Percentiles rank a stretch among this genome's conserved stretches.
Conservation (phyloP, 139 green algal genomes). For the Picochlorum sp. region DNA sequence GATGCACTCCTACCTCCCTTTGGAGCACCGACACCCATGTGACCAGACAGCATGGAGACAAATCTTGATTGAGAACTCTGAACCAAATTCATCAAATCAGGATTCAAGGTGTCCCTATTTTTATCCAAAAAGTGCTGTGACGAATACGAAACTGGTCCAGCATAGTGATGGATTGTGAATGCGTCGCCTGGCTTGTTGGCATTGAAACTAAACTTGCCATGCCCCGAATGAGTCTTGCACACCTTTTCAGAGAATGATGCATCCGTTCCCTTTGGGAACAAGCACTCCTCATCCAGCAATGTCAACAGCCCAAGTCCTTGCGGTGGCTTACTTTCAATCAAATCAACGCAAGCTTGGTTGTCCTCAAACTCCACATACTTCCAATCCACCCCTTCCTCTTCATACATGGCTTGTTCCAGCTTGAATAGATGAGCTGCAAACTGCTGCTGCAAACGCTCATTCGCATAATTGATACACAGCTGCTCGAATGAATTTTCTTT, state of each 20-base stretch:
- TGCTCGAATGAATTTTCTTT: constrained; percentile 79
- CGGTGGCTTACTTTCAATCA: constrained; percentile 62
- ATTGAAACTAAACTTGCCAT: constrained; percentile 46
- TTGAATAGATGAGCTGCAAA: constrained; percentile 83
- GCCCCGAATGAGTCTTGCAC: constrained; percentile 26
- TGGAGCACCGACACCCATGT: constrained; percentile 25
- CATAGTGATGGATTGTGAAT: constrained; percentile 80
- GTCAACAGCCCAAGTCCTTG: constrained; percentile 69
- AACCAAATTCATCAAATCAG: constrained; percentile 77
- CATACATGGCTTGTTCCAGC: constrained; percentile 86
- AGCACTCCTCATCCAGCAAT: constrained; percentile 82
- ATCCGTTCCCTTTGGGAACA: constrained; percentile 55
- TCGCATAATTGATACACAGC: constrained; percentile 97
- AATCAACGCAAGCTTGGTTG: constrained; percentile 86
- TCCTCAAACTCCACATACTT: constrained; percentile 89
- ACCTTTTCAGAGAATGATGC: constrained; percentile 40
- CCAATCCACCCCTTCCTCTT: constrained; percentile 87
- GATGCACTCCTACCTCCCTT: constrained; percentile 23
- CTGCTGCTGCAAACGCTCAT: constrained; percentile 93
- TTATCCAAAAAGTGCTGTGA: constrained; percentile 64
- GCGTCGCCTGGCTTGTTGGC: constrained; percentile 14
- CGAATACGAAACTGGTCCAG: constrained; percentile 55
- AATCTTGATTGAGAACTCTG: constrained; percentile 25
- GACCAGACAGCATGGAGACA: constrained; percentile 58
- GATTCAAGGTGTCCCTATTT: constrained; percentile 69